Conservation (phyloP, 805 yeast genomes). For the Saccharomycopsis sp. region DNA sequence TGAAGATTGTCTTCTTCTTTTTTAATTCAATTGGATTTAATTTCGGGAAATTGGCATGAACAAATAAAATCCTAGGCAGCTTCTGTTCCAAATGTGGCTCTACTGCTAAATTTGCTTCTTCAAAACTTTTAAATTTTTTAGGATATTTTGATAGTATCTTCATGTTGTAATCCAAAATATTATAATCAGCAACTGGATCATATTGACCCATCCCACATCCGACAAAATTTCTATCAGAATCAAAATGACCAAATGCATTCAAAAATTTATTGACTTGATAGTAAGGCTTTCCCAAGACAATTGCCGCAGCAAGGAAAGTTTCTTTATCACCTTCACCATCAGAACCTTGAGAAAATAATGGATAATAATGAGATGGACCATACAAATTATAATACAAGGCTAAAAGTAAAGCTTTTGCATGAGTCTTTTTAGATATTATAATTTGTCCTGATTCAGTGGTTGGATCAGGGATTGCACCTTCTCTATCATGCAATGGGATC, state of each 20-base stretch:
- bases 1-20: slow-evolving; percentile 34
- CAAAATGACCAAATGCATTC: slow-evolving; percentile 48
- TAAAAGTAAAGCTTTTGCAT: slow-evolving; percentile 46
- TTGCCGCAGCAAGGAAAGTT: slow-evolving; percentile 53
- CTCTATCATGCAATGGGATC: slow-evolving; percentile 50
- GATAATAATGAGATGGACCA: slow-evolving; percentile 54
- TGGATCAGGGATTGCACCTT: slow-evolving; percentile 54
- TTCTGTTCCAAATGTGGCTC: slow-evolving; percentile 21
- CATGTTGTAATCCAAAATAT: slow-evolving; percentile 26
- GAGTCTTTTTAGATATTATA: slow-evolving; percentile 47
- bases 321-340: slow-evolving; percentile 55
- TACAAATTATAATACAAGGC: slow-evolving; percentile 54
- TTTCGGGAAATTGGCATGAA: slow-evolving; percentile 65
- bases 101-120: slow-evolving; percentile 14
- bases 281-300: slow-evolving; percentile 49
- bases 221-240: slow-evolving; percentile 20
- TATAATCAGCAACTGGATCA: slow-evolving; percentile 47
- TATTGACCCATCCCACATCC: slow-evolving; percentile 55
- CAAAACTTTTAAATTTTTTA: slow-evolving; percentile 7
- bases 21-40: slow-evolving; percentile 53
- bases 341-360: slow-evolving; percentile 49
- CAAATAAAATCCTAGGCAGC: slow-evolving; percentile 38
- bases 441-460: slow-evolving; percentile 63
- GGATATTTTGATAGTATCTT: slow-evolving; percentile 6
- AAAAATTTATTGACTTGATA: slow-evolving; percentile 54